These are phyloP conservation scores for Tetrahymena malaccensis DNA, from an alignment of 73 alveolate genomes.

Conservation along the genomic window DNA sequence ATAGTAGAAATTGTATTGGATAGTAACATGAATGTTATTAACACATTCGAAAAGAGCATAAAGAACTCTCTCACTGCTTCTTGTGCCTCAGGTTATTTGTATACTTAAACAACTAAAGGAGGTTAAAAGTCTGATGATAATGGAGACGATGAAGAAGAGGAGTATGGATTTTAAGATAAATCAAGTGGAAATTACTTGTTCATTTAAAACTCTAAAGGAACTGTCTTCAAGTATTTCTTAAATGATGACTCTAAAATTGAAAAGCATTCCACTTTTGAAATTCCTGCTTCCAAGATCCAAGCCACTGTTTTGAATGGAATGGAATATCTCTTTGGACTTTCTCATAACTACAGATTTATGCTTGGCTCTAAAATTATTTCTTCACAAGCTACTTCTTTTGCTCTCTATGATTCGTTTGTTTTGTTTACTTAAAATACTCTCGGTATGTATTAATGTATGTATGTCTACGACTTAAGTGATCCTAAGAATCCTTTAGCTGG, in stretches of 20 bases:
- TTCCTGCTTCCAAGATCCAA: background rate
- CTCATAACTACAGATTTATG: background rate
- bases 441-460: background rate
- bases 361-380: background rate
- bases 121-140: background rate
- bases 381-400: background rate
- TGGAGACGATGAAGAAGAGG: background rate
- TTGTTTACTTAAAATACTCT: background rate
- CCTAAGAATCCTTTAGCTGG: background rate
- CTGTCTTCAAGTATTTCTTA: background rate
- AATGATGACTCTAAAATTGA: background rate
- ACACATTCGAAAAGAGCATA: slow-evolving; percentile 6
- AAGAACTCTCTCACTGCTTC: background rate
- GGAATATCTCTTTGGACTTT: background rate
- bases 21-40: background rate
- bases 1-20: slow-evolving; percentile 4
- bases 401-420: background rate
- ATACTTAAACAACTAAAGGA: background rate
- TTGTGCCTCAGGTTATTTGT: background rate
- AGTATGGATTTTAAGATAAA: background rate
- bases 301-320: background rate
- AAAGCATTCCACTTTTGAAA: background rate
- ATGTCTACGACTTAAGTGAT: background rate
- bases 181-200: background rate
- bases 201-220: background rate